Base-by-base conservation (phyloP, 2,329 filamentous ascomycete genomes). In the Stagonosporopsis rhizophila region DNA sequence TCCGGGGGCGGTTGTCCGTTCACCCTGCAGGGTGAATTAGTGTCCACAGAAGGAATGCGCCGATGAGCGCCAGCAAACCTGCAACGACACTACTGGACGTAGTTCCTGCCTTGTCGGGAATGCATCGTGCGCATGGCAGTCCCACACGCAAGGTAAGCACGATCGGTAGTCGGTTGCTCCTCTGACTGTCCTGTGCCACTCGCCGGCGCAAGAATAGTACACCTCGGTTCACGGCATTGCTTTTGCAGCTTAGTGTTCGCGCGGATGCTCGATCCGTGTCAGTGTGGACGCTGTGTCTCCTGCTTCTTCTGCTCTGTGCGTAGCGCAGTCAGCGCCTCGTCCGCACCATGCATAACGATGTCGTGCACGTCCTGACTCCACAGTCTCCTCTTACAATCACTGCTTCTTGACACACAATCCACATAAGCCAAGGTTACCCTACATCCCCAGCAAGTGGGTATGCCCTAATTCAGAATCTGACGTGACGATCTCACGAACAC, bases 1-100 rank as follows among this genome's bases (percentile, higher is more conserved):
- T 56, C 53, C 53, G 53, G 53, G 52, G 47, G 44, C 47, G 53
- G 44, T 56, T 56, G 25, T 56, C 44, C 47, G 53, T 46, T 48
- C 47, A 34, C 53, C 53, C 53, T 52, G 53, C 53, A 56, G 44
- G 28, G 47, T 20, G 23, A 30, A 25, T 47, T 28, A 23, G 23
- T 56, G 28, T 34, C 42, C 47, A 52, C 47, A 28, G 27, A 22
- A 37, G 32, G 25, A 37, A 48, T 47, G 53, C 25, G 44, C 38
- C 45, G 46, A 50, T 40, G 44, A 35, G 28, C 46, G 46, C 35
- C 28, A 56, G 19, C 23, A 19, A 41, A 41, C 30, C 8, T 27
- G 39, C 25, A 41, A 56, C 42, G 25, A 39, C 38, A 52, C 47
- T 32, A 44, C 35, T 15, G 23, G 37, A 42, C 42, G 47, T 56